Evolutionary conservation across 352 stramenopile species (phyloP).

Genomic region (Pythium aristosporum): DNA sequence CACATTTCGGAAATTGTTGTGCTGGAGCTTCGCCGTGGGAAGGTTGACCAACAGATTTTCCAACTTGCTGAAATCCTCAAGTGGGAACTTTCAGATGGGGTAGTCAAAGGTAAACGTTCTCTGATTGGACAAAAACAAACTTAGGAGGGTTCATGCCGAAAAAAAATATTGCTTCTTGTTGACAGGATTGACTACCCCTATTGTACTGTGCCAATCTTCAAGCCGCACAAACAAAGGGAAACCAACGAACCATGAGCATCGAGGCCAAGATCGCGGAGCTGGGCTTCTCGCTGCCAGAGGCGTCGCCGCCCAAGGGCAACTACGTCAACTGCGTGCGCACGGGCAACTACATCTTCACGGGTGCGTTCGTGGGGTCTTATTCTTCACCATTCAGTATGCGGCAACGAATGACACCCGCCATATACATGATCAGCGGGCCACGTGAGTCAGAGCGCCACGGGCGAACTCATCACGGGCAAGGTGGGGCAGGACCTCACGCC

Average conservation of each 20-base stretch:
- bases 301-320: slow-evolving; percentile 65
- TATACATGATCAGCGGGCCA: slow-evolving; percentile 45
- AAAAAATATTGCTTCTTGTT: too few relatives aligned
- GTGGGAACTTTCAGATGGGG: too few relatives aligned
- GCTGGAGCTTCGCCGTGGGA: too few relatives aligned
- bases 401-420: neutral
- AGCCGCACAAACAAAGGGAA: neutral
- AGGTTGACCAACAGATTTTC: too few relatives aligned
- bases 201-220: slow-evolving; percentile 1
- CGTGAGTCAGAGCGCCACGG: slow-evolving; percentile 42
- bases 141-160: too few relatives aligned
- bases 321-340: slow-evolving; percentile 58
- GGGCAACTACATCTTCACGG: slow-evolving; percentile 77
- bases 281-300: slow-evolving; percentile 59
- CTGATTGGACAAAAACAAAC: too few relatives aligned
- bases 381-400: neutral
- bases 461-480: slow-evolving; percentile 77
- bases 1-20: too few relatives aligned
- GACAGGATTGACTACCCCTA: too few relatives aligned
- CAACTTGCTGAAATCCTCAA: too few relatives aligned
- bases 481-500: slow-evolving; percentile 75
- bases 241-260: slow-evolving; percentile 27
- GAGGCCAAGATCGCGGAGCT: slow-evolving; percentile 69
- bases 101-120: too few relatives aligned
- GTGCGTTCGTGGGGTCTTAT: slow-evolving; percentile 20